Evolutionary conservation across 805 yeast genomes (phyloP).

Genomic region (Myxozyma neotropica): DNA sequence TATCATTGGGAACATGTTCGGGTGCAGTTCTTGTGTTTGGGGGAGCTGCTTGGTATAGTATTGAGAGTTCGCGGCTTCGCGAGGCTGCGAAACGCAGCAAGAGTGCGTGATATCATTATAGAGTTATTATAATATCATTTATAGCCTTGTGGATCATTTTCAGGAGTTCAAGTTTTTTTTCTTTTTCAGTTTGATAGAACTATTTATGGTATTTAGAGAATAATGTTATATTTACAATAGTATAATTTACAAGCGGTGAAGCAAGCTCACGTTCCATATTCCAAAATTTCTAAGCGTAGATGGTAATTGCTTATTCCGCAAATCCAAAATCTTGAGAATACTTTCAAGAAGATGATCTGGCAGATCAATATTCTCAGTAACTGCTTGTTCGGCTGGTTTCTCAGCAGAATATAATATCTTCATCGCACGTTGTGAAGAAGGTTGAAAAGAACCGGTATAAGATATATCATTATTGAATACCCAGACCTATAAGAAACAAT

Average conservation of each 20-base stretch:
- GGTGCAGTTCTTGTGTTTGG: slow-evolving; percentile 58
- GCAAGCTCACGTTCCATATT: slow-evolving; percentile 41
- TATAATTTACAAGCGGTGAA: slow-evolving; percentile 27
- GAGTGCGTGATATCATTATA: not conserved
- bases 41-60: slow-evolving; percentile 56
- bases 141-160: not conserved
- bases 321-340: slow-evolving; percentile 40
- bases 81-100: slow-evolving; percentile 18
- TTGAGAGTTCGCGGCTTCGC: slow-evolving; percentile 28
- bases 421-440: slow-evolving; percentile 41
- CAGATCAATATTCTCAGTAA: slow-evolving; percentile 45
- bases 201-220: not conserved
- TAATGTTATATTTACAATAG: not conserved
- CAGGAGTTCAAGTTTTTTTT: not conserved
- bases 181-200: not conserved
- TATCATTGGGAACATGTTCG: slow-evolving; percentile 46
- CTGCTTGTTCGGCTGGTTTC: not conserved
- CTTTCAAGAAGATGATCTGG: slow-evolving; percentile 43
- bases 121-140: not conserved
- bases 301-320: slow-evolving; percentile 46
- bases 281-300: slow-evolving; percentile 32
- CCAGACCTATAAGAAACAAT: slow-evolving; percentile 46
- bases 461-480: slow-evolving; percentile 52
- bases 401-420: slow-evolving; percentile 50
- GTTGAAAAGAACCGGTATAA: slow-evolving; percentile 36